Evolutionary conservation across 2,329 filamentous ascomycete genomes (phyloP), one percentile per base, ranked within the genome.

Genomic region (Pseudocercospora fijiensis): DNA sequence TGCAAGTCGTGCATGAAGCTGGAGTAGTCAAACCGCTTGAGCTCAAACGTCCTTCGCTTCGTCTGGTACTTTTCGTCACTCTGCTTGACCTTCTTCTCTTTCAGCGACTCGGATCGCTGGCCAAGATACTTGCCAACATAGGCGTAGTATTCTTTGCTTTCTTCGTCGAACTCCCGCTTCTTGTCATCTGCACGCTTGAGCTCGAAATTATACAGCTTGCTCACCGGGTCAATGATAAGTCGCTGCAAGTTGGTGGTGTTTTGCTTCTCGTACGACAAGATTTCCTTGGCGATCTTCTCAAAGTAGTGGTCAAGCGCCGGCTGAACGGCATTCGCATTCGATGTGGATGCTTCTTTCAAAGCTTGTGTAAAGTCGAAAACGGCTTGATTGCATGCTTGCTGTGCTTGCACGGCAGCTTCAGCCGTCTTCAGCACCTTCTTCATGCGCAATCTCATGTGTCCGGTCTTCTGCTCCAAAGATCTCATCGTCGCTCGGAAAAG

Each of bases 1-100:
- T 98, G 95, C n/a, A 99, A 83, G 80, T 99, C 95, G 73, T 98
- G 94, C 91, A 99, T 96, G 75, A 98, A 99, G 13, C 92, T 96
- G 2, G 94, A 98, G 76, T 99, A 99, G 77, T 99, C 96, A 73
- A 99, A 99, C 9, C 96, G 89, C 80, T 96, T 97, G 62, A 99
- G 84, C 80, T 99, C 95, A 73, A 99, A 99, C 70, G 92, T 96
- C 51, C 91, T 88, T 69, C 93, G 87, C 80, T 98, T 98, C 52
- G 85, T 88, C 76, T 98, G 94, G 75, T 98, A 99, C 75, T 99
- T 99, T 30, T 91, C 90, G 76, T 99, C 95, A 71, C 92, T 97
- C 72, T 97, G 92, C 45, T 86, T 90, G 66, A 95, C 88, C 79
- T 98, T 98, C 84, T 99, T 99, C 76, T 96, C 91, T 79, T 98